These are phyloP conservation scores for Pezicula radicicola DNA, from an alignment of 2,329 filamentous ascomycete genomes.

Conservation along the genomic window DNA sequence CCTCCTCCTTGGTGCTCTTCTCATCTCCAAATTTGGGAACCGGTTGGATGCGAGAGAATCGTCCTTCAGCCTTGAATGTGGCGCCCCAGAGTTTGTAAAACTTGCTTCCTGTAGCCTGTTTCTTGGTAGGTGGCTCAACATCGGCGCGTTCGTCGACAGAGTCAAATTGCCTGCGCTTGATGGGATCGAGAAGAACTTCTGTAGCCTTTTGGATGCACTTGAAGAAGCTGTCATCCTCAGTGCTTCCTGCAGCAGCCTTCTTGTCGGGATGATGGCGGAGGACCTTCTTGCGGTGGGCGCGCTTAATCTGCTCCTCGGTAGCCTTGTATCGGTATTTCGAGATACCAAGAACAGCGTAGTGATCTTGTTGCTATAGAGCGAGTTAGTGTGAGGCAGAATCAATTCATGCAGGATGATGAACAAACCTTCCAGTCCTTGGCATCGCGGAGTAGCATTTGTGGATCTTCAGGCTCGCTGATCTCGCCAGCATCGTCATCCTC, in stretches of 20 bases:
- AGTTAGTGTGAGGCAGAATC: slow-evolving; percentile 10
- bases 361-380: slow-evolving; percentile 73
- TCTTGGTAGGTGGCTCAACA: slow-evolving; percentile 89
- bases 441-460: slow-evolving; percentile 85
- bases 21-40: slow-evolving; percentile 85
- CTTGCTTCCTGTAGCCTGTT: slow-evolving; percentile 79
- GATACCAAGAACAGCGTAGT: slow-evolving; percentile 94
- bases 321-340: slow-evolving; percentile 90
- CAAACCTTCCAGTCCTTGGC: slow-evolving; percentile 99
- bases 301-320: slow-evolving; percentile 98
- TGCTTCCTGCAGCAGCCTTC: slow-evolving; percentile 84
- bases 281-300: slow-evolving; percentile 98
- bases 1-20: slow-evolving; percentile 81
- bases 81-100: slow-evolving; percentile 94
- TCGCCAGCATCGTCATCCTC: slow-evolving; percentile 89
- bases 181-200: slow-evolving; percentile 87
- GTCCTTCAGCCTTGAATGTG: slow-evolving; percentile 87
- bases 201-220: slow-evolving; percentile 99
- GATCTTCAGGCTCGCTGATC: slow-evolving; percentile 91
- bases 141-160: slow-evolving; percentile 94
- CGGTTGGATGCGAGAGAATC: slow-evolving; percentile 88
- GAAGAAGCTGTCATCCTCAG: slow-evolving; percentile 98
- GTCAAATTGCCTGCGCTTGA: slow-evolving; percentile 92
- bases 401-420: slow-evolving; percentile 1
- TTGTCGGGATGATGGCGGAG: slow-evolving; percentile 98